Evolutionary conservation across 179 eudicot species (phyloP).

Genomic region (Kewa caespitosa): DNA sequence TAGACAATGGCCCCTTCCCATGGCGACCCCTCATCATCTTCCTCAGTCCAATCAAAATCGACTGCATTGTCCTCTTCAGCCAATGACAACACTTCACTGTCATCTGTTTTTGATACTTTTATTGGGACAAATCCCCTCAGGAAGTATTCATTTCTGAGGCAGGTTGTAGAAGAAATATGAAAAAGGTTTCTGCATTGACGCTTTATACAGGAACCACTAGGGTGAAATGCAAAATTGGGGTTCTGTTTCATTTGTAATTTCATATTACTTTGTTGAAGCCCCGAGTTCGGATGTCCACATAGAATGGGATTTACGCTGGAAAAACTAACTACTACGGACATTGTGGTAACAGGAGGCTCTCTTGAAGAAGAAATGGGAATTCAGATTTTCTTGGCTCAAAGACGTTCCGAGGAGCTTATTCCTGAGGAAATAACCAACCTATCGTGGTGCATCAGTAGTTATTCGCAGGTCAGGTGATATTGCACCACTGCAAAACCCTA

Average conservation of each 20-base stretch:
- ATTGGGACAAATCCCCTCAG: slow-evolving; percentile 11
- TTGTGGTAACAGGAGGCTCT: slow-evolving; percentile 3
- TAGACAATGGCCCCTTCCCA: slow-evolving; percentile 94
- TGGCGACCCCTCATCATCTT: slow-evolving; percentile 47
- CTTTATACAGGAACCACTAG: neutral
- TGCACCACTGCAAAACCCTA: neutral
- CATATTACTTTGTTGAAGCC: neutral
- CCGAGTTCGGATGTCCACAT: slow-evolving; percentile 3
- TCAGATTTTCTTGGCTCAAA: neutral
- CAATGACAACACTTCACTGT: slow-evolving; percentile 20
- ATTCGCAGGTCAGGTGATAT: neutral
- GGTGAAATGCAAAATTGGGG: neutral
- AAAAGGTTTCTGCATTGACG: slow-evolving; percentile 6
- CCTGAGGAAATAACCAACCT: neutral
- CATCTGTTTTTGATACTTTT: slow-evolving; percentile 30
- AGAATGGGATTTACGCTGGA: slow-evolving; percentile 22
- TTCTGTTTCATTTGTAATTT: slow-evolving; percentile 13
- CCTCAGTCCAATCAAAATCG: slow-evolving; percentile 37
- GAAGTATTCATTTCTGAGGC: slow-evolving; percentile 13
- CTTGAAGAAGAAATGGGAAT: neutral
- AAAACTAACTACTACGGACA: slow-evolving; percentile 28
- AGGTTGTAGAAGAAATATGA: slow-evolving; percentile 12
- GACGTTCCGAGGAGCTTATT: neutral
- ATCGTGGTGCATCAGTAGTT: neutral
- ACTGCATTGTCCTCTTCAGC: slow-evolving; percentile 31